Evolutionary conservation across 2,329 filamentous ascomycete species (phyloP).

Genomic region (Akanthomyces dipterigenus): DNA sequence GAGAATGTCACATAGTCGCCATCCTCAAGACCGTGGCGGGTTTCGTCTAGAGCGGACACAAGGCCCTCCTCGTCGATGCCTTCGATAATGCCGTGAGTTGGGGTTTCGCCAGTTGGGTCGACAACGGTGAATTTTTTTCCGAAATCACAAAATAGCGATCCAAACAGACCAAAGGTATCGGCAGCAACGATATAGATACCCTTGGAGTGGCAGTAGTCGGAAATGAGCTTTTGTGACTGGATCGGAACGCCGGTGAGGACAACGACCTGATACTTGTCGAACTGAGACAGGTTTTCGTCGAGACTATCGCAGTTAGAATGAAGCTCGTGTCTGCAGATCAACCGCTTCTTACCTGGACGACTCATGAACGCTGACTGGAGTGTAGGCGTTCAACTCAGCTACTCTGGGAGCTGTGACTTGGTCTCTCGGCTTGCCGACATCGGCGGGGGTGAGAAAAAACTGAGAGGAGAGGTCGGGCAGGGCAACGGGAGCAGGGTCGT

Average conservation of each 20-base stretch:
- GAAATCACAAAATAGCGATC: constrained; percentile 95
- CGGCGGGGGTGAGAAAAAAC: constrained; percentile 85
- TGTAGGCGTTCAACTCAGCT: constrained; percentile 93
- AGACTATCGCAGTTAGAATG: constrained; percentile 43
- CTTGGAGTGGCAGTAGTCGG: constrained; percentile 90
- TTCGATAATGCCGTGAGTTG: constrained; percentile 80
- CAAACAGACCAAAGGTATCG: constrained; percentile 90
- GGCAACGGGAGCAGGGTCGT: constrained; percentile 77
- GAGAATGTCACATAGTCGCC: constrained; percentile 94
- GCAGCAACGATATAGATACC: constrained; percentile 84
- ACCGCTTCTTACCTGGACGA: constrained; percentile 38
- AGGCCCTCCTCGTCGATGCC: constrained; percentile 83
- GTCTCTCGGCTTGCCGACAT: constrained; percentile 89
- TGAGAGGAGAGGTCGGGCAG: constrained; percentile 91
- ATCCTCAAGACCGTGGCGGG: constrained; percentile 89
- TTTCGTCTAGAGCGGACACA: constrained; percentile 91
- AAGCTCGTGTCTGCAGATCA: no score
- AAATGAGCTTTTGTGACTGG: constrained; percentile 72
- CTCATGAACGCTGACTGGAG: constrained; percentile 74
- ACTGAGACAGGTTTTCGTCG: constrained; percentile 66
- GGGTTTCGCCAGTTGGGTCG: constrained; percentile 85
- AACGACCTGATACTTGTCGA: constrained; percentile 88
- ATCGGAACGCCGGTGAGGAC: constrained; percentile 82
- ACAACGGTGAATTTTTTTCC: constrained; percentile 87
- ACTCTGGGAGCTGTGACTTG: constrained; percentile 81